phyloP scores from a whole-genome alignment of 2,329 filamentous ascomycete genomes.

The Dactylonectria estremocensis region DNA sequence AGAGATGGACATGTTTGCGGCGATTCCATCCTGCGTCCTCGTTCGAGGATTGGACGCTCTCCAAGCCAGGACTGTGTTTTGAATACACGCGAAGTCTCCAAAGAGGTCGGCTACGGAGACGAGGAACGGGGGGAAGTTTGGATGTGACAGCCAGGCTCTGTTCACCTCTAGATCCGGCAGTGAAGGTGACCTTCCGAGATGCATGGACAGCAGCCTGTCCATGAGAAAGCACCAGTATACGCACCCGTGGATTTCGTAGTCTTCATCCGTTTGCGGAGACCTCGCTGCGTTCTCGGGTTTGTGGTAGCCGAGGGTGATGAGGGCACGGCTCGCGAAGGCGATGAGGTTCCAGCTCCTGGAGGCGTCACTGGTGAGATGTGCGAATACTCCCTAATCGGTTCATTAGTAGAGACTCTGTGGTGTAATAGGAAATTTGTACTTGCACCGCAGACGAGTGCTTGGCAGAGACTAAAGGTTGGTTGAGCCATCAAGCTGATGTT shows the following conservation, averaged over 20 bases:
- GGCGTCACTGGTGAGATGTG: constrained; percentile 7
- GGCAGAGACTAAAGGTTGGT: constrained; percentile 16
- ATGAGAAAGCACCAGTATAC: constrained; percentile 18
- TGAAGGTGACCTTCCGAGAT: constrained; percentile 13
- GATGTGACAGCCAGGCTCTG: constrained; percentile 18
- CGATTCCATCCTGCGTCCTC: neutral
- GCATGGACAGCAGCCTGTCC: constrained; percentile 16
- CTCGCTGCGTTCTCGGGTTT: constrained; percentile 4
- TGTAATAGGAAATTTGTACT: neutral
- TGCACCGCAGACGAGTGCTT: constrained; percentile 15
- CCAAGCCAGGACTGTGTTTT: neutral
- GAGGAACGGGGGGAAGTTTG: constrained; percentile 7
- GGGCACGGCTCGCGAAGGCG: constrained; percentile 13
- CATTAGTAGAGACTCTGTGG: neutral
- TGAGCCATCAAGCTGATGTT: constrained; percentile 16
- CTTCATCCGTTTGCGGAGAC: neutral
- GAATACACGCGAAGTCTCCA: constrained; percentile 17
- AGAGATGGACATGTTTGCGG: neutral
- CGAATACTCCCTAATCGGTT: neutral
- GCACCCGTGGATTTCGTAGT: constrained; percentile 14
- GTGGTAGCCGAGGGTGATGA: constrained; percentile 17
- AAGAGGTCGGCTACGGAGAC: constrained; percentile 9
- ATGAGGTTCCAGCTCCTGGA: constrained; percentile 17
- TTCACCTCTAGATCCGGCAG: constrained; percentile 14
- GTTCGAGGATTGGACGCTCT: neutral